phyloP scores from a whole-genome alignment of 208 protist genomes.

The Leishmania tarentolae region DNA sequence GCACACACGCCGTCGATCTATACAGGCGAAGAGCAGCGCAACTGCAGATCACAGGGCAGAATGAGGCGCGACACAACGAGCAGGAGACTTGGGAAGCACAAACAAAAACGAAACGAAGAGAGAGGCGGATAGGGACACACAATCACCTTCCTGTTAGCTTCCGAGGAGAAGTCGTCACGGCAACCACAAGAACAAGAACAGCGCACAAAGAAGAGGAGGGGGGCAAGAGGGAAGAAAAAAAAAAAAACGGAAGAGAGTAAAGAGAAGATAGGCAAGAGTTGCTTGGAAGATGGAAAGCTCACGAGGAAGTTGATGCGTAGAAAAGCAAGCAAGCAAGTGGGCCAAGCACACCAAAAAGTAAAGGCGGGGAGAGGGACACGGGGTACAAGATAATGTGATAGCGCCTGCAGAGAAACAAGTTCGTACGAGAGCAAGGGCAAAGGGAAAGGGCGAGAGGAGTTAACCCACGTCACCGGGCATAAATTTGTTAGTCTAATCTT shows the following conservation, averaged over 20 bases:
- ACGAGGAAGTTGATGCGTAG: not conserved
- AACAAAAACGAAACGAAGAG: not conserved
- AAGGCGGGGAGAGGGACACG: no score
- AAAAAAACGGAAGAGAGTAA: not conserved
- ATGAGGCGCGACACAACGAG: not conserved
- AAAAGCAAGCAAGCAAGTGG: no score
- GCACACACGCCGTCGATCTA: not conserved
- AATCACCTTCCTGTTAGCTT: not conserved
- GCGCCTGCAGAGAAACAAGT: not conserved
- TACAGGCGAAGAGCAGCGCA: not conserved
- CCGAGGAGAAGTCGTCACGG: not conserved
- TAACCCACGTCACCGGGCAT: not conserved
- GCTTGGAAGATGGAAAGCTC: not conserved
- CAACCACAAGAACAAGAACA: not conserved
- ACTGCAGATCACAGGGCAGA: not conserved
- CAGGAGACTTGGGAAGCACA: not conserved
- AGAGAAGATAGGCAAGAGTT: not conserved
- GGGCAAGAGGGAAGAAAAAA: not conserved
- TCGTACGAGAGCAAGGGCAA: not conserved
- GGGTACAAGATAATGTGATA: not conserved
- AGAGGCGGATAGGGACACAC: not conserved
- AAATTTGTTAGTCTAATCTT: not conserved
- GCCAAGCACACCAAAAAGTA: not conserved
- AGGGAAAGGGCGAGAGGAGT: not conserved
- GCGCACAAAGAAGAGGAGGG: not conserved